Evolutionary conservation across 768 basidiomycete species (phyloP).

Genomic region (Trametes villosa): DNA sequence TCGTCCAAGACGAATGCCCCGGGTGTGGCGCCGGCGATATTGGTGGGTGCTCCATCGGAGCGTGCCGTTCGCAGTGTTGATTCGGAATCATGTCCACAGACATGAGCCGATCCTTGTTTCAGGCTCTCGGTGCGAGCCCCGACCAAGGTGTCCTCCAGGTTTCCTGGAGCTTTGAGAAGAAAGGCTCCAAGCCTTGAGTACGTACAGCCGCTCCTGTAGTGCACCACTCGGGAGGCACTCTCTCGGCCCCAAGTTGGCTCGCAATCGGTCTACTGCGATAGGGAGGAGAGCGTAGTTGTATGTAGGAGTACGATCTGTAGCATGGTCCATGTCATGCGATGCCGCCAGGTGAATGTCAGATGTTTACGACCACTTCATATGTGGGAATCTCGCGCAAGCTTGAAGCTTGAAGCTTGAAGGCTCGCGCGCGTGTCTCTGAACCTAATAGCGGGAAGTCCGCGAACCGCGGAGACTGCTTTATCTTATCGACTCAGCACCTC

Average conservation of each 20-base stretch:
- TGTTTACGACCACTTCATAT: slow-evolving; percentile 8
- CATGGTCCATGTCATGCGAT: not conserved
- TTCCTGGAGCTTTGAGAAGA: slow-evolving; percentile 61
- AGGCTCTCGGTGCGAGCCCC: slow-evolving; percentile 48
- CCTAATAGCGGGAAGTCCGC: too few relatives aligned
- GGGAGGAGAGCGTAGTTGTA: not conserved
- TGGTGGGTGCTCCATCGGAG: slow-evolving; percentile 47
- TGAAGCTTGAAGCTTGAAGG: too few relatives aligned
- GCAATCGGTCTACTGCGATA: not conserved
- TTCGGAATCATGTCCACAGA: too few relatives aligned
- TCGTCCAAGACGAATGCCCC: slow-evolving; percentile 59
- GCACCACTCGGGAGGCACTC: not conserved
- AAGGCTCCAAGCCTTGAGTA: slow-evolving; percentile 26
- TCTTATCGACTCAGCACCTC: too few relatives aligned
- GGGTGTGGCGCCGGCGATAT: slow-evolving; percentile 55
- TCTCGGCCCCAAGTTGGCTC: not conserved
- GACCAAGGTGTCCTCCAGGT: slow-evolving; percentile 53
- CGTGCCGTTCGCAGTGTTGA: too few relatives aligned
- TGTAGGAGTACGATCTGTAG: slow-evolving; percentile 5
- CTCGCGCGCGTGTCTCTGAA: too few relatives aligned
- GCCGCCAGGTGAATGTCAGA: slow-evolving; percentile 11
- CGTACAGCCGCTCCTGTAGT: not conserved
- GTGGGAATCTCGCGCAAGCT: too few relatives aligned
- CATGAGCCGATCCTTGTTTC: slow-evolving; percentile 65
- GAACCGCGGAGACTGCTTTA: too few relatives aligned